A percentile compares a stretch with the other conserved stretches of the same genome.
These are phyloP conservation scores for Trichothecium roseum DNA, from an alignment of 2,329 filamentous ascomycete species.

Conservation along the genomic window DNA sequence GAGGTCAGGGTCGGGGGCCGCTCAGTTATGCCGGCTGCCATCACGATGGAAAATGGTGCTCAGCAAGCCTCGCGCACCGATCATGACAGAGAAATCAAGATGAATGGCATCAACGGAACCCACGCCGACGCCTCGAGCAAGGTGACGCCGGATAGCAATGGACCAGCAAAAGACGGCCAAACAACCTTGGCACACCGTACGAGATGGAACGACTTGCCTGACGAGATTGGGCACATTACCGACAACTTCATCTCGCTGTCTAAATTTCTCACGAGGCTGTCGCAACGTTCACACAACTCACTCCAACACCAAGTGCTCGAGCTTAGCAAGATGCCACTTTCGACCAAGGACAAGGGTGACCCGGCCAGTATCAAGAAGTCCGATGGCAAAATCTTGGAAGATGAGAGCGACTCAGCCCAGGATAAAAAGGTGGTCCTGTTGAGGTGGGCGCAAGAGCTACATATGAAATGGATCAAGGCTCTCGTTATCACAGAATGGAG, in stretches of 20 bases:
- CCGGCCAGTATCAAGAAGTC: constrained; percentile 10
- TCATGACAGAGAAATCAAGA: constrained; percentile 38
- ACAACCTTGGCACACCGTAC: constrained; percentile 12
- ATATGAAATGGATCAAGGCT: constrained; percentile 86
- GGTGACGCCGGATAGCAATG: constrained; percentile 22
- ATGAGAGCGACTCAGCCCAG: constrained; percentile 54
- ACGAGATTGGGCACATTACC: constrained; percentile 61
- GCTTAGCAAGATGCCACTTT: constrained; percentile 57
- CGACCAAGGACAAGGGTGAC: constrained; percentile 41
- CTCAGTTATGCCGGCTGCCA: constrained; percentile 36
- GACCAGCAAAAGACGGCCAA: constrained; percentile 7
- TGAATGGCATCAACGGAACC: constrained; percentile 33
- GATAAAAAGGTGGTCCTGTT: constrained; percentile 67
- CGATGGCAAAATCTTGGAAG: constrained; percentile 29
- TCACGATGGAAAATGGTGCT: constrained; percentile 46
- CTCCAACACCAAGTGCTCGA: constrained; percentile 60
- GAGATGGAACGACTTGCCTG: constrained; percentile 48
- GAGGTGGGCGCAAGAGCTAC: constrained; percentile 67
- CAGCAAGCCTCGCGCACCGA: constrained; percentile 43
- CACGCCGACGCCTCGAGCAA: constrained; percentile 12
- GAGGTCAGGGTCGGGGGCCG: background rate
- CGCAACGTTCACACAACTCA: constrained; percentile 74
- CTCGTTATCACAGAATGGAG: constrained; percentile 89
- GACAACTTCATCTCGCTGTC: constrained; percentile 68
- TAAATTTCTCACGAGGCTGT: constrained; percentile 64